These are phyloP conservation scores for Condylostoma magnum DNA, from an alignment of 169 alveolate genomes.

Conservation along the genomic window DNA sequence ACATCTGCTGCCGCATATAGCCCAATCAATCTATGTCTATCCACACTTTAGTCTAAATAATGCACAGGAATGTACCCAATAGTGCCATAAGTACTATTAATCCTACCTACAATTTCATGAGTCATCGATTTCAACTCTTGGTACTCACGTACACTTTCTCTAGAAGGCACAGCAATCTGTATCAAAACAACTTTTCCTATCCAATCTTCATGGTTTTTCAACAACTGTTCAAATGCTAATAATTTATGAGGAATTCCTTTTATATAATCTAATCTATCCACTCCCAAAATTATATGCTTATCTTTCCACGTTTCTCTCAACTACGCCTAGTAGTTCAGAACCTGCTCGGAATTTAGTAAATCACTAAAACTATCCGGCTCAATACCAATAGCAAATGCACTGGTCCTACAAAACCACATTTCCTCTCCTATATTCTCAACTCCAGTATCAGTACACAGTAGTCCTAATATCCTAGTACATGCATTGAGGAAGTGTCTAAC, in stretches of 20 bases:
- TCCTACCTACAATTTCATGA: background rate
- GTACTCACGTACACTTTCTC: background rate
- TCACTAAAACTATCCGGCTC: background rate
- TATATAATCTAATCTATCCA: constrained; percentile 55
- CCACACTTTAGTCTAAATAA: background rate
- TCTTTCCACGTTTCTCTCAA: background rate
- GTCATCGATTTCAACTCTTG: background rate
- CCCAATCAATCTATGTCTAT: background rate
- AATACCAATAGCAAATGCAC: background rate
- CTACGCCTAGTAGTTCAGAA: too few relatives aligned
- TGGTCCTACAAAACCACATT: background rate
- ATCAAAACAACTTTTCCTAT: background rate
- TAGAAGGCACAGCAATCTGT: too few relatives aligned
- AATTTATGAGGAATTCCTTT: constrained; percentile 64
- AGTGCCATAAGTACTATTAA: background rate
- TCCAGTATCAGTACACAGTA: constrained; percentile 1
- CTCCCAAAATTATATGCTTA: constrained; percentile 7
- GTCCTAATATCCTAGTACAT: constrained; percentile 25
- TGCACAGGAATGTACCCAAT: background rate
- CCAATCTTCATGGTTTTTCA: constrained; percentile 44
- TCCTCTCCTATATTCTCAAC: background rate
- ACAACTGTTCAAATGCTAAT: constrained; percentile 43
- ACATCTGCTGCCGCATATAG: background rate
- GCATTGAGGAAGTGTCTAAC: constrained; percentile 37
- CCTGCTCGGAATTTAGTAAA: constrained; percentile 2